A percentile compares a stretch with the other conserved stretches of the same genome.
Conservation (phyloP, 345 rosid genomes). For the Pistacia integerrima region DNA sequence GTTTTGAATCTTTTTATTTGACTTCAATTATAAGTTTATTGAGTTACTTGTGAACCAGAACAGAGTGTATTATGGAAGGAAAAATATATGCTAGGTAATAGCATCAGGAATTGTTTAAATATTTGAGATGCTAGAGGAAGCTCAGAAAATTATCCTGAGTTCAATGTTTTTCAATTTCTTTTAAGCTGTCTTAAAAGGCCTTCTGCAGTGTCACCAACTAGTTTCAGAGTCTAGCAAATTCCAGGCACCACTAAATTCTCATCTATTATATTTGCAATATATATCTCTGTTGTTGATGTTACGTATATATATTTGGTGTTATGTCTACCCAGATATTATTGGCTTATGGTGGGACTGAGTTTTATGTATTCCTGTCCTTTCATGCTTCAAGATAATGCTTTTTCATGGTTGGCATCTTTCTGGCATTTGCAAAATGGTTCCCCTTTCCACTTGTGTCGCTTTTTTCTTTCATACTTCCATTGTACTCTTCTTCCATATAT, state of each 20-base stretch:
- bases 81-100: not conserved
- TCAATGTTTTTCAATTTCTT: not conserved
- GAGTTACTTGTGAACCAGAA: no score
- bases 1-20: no score
- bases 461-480: not conserved
- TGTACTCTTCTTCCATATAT: not conserved
- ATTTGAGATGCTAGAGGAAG: not conserved
- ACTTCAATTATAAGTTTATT: no score
- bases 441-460: not conserved
- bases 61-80: no score
- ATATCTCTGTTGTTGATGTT: no score
- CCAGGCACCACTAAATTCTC: no score
- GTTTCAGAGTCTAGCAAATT: not conserved
- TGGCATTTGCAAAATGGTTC: not conserved
- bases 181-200: not conserved
- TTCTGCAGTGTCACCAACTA: not conserved
- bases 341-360: no score
- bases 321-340: no score
- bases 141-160: not conserved
- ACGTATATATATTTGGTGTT: no score
- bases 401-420: not conserved
- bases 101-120: not conserved
- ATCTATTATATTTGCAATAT: not conserved
- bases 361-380: no score
- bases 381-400: not conserved